phyloP scores from a whole-genome alignment of 2,329 filamentous ascomycete species.

The Xylariaceae sp. region DNA sequence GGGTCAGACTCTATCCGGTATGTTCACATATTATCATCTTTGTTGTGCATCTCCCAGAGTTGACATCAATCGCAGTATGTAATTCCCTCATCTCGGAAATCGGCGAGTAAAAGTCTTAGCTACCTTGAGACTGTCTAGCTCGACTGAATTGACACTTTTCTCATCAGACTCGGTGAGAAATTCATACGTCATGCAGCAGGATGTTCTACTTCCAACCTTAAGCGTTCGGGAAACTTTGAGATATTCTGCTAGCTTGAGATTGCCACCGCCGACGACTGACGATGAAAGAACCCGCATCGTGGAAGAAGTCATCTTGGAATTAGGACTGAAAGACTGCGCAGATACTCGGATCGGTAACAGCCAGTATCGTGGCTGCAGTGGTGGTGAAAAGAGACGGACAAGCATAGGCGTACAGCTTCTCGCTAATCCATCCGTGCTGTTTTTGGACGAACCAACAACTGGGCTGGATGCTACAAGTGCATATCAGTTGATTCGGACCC shows the following conservation, averaged over 20 bases:
- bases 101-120: too few species aligned
- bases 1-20: conserved; percentile 43
- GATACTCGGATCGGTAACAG: conserved; percentile 69
- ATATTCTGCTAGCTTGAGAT: conserved; percentile 68
- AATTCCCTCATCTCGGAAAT: too few species aligned
- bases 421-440: conserved; percentile 74
- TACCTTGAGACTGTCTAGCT: too few species aligned
- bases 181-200: conserved; percentile 73
- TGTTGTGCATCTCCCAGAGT: too few species aligned
- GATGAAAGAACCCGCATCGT: conserved; percentile 61
- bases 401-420: conserved; percentile 76
- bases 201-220: conserved; percentile 67
- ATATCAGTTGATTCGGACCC: conserved; percentile 66
- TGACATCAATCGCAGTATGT: too few species aligned
- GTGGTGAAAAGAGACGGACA: conserved; percentile 72
- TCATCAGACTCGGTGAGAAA: conserved; percentile 46
- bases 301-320: conserved; percentile 71
- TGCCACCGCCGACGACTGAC: conserved; percentile 58
- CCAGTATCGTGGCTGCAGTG: conserved; percentile 70
- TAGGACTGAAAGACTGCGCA: conserved; percentile 74
- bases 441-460: conserved; percentile 76
- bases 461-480: conserved; percentile 74
- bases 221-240: conserved; percentile 72
- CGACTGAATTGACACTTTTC: too few species aligned
- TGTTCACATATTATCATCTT: too few species aligned